Percentiles rank a stretch among this genome's conserved stretches.
phyloP scores from a whole-genome alignment of 2,329 filamentous ascomycete genomes.

The Fusarium austroafricanum region DNA sequence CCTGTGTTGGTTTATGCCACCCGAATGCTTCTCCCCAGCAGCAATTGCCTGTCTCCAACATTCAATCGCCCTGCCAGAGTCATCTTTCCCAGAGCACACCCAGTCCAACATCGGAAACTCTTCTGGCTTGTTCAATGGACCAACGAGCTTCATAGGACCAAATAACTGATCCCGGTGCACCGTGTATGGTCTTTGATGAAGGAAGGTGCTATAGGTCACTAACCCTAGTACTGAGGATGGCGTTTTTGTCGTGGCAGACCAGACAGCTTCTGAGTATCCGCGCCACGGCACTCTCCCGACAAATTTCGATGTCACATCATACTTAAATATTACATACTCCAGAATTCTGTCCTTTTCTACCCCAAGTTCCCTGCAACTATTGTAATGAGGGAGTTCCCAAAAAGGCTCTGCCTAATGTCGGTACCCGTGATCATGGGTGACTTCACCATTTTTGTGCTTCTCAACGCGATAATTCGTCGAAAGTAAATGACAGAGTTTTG shows the following conservation, averaged over 20 bases:
- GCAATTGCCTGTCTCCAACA: neutral
- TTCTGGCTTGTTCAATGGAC: neutral
- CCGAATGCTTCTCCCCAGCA: neutral
- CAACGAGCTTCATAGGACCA: neutral
- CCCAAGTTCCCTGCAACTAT: neutral
- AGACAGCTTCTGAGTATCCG: slow-evolving; percentile 4
- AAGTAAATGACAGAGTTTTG: neutral
- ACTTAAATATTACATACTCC: neutral
- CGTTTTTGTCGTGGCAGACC: neutral
- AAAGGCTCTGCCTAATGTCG: neutral
- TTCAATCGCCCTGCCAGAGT: neutral
- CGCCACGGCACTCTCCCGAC: neutral
- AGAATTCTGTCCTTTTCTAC: neutral
- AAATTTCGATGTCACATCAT: slow-evolving; percentile 1
- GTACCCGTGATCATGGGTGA: slow-evolving; percentile 2
- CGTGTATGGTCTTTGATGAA: neutral
- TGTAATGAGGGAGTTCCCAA: neutral
- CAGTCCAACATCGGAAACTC: neutral
- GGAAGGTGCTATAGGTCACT: neutral
- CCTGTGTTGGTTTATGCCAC: neutral
- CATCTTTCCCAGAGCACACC: neutral
- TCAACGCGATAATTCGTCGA: slow-evolving; percentile 9
- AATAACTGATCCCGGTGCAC: neutral
- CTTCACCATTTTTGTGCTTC: neutral
- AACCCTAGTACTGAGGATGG: neutral